A percentile compares a stretch with the other conserved stretches of the same genome.
Evolutionary conservation across 1,284 basidiomycete genomes (phyloP).

Genomic region (Ustilago cynodontis): DNA sequence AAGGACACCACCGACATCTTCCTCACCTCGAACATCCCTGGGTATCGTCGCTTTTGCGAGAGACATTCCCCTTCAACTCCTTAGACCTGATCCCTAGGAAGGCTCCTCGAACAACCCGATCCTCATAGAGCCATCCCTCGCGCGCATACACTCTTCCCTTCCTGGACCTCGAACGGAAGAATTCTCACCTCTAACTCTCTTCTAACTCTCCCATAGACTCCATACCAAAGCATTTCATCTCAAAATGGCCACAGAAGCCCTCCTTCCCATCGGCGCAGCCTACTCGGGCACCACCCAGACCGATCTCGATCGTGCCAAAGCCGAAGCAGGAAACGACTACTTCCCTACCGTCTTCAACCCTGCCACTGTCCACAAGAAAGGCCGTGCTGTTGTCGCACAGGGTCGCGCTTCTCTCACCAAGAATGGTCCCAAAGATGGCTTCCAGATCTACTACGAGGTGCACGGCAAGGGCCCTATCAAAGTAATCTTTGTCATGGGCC

Average conservation of each 20-base stretch:
- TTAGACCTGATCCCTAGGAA: too few relatives aligned
- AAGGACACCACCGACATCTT: not conserved
- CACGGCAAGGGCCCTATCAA: conserved; percentile 63
- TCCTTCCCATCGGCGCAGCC: conserved; percentile 61
- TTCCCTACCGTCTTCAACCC: conserved; percentile 65
- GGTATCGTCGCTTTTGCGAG: not conserved
- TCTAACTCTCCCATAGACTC: not conserved
- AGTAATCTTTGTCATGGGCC: conserved; percentile 68
- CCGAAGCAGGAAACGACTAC: conserved; percentile 41
- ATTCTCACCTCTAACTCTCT: too few relatives aligned
- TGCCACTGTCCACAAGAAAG: conserved; percentile 47
- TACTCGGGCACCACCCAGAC: conserved; percentile 59
- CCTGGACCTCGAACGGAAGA: not conserved
- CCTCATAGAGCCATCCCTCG: conserved; percentile 3
- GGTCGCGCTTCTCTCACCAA: conserved; percentile 20
- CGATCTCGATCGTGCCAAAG: conserved; percentile 40
- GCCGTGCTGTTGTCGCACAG: conserved; percentile 37
- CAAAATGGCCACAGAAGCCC: conserved; percentile 44
- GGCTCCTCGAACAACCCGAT: too few relatives aligned
- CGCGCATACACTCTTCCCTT: conserved; percentile 10
- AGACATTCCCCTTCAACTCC: not conserved
- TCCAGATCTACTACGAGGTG: conserved; percentile 68
- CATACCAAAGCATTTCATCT: not conserved
- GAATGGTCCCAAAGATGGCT: conserved; percentile 32
- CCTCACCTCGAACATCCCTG: not conserved